Conservation (phyloP, 768 basidiomycete genomes). For the Clitopilus hobsonii region DNA sequence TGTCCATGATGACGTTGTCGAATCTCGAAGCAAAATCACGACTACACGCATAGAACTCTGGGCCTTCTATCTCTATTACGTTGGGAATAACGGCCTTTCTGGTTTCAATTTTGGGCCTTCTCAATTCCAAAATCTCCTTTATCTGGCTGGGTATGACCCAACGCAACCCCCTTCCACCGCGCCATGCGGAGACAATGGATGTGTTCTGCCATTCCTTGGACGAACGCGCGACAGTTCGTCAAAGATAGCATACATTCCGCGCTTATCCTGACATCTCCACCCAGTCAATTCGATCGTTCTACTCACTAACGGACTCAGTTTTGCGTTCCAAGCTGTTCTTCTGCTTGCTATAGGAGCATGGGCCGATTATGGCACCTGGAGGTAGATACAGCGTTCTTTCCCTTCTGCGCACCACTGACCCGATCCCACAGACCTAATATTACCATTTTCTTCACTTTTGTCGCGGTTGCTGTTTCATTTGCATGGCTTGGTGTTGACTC, state of each 20-base stretch:
- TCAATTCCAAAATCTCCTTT: constrained; percentile 72
- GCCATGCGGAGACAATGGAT: constrained; percentile 48
- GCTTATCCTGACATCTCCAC: neutral
- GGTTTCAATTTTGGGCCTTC: constrained; percentile 73
- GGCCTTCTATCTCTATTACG: constrained; percentile 58
- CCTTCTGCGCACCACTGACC: neutral
- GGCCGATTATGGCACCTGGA: constrained; percentile 82
- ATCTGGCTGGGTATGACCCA: constrained; percentile 70
- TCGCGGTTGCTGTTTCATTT: constrained; percentile 66
- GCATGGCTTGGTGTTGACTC: constrained; percentile 74
- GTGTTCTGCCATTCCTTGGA: constrained; percentile 66
- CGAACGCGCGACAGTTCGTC: constrained; percentile 52
- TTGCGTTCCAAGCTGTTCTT: constrained; percentile 68
- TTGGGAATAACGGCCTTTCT: constrained; percentile 65
- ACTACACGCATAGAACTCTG: constrained; percentile 50
- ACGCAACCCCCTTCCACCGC: constrained; percentile 46
- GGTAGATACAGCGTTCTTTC: constrained; percentile 28
- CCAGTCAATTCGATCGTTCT: constrained; percentile 75
- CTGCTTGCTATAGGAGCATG: constrained; percentile 68
- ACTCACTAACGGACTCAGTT: constrained; percentile 75
- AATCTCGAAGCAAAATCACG: constrained; percentile 15
- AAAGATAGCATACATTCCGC: neutral
- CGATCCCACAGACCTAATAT: constrained; percentile 57
- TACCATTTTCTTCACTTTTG: constrained; percentile 66
- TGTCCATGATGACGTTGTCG: neutral